These are phyloP conservation scores for Colletotrichum incanum DNA, from an alignment of 2,329 filamentous ascomycete species.

Conservation along the genomic window DNA sequence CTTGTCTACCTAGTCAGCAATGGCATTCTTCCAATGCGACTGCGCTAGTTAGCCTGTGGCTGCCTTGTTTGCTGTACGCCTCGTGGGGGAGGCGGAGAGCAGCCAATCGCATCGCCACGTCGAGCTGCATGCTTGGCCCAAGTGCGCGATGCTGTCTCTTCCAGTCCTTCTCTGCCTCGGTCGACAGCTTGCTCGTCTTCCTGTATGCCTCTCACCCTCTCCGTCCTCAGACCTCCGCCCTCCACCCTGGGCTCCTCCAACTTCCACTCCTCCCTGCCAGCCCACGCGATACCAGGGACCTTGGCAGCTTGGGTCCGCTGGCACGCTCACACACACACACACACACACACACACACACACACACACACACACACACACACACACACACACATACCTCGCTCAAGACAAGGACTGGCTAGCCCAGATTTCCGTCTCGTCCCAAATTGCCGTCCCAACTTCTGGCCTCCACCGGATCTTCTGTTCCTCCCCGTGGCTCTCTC, in stretches of 20 bases:
- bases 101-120: not conserved
- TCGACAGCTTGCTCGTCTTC: not conserved
- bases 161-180: too few relatives aligned
- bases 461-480: not conserved
- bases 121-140: not conserved
- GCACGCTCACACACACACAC: too few relatives aligned
- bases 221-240: not conserved
- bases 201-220: not conserved
- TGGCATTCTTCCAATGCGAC: not conserved
- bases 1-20: not conserved
- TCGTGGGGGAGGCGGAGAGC: not conserved
- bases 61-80: conserved; percentile 15
- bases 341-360: not conserved
- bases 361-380: not conserved
- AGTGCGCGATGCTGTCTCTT: conserved; percentile 1
- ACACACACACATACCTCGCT: not conserved
- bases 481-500: not conserved
- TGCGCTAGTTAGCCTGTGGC: conserved; percentile 19
- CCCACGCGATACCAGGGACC: not conserved
- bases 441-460: not conserved
- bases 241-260: not conserved
- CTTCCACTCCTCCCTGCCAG: not conserved
- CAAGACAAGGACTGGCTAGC: not conserved
- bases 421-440: not conserved
- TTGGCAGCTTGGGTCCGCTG: too few relatives aligned